Base-by-base conservation (phyloP, 192 early-diverging fungal species). In the Rhizoclosmatium sp. region DNA sequence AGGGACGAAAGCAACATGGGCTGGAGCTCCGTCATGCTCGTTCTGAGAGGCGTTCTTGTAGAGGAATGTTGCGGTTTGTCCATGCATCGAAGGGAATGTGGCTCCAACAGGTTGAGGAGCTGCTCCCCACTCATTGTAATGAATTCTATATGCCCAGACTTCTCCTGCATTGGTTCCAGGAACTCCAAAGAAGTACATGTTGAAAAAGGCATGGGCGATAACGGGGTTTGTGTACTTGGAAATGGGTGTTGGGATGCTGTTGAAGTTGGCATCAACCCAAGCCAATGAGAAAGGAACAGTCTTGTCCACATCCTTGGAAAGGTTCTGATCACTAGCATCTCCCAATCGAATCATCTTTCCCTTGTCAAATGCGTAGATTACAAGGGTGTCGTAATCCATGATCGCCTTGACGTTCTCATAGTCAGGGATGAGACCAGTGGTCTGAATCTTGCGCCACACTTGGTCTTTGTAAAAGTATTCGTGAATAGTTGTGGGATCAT, bases 141-240 rank as follows among this genome's bases (percentile, higher is more conserved):
- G 76, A 60, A 78, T 78, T 14, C 76, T 14, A 42, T 60, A 78
- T 5, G 66, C 76, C 65, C 49, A 69, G 9, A 78, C 76, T 47
- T 78, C 76, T 2, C 76, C 76, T 16, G 5, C 39, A 19, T 21
- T 56, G 49, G 67, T 54, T 45, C 48, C 47, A 7, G 76, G 76
- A 2, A 60, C 67, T 39, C 76, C 76, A 69, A 78, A 78, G 44
- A 78, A 78, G 76, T 78, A 78, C 73, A 78, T 69, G 45, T 54
- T 68, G 23, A 78, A 65, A 39, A 23, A 78, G 45, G 60, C 76
- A 12, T 78, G 76, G 1, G 60, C 76, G 47, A 78, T 69, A n/a
- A 65, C 69, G 4, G 71, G 71, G 10, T 54, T 4, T 64, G 41
- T 54, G 76, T 78, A 78, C 4, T 66, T 69, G 7, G 16, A 10